Base-by-base conservation (phyloP, 140 eudicot species). In the Stevia rebaudiana region DNA sequence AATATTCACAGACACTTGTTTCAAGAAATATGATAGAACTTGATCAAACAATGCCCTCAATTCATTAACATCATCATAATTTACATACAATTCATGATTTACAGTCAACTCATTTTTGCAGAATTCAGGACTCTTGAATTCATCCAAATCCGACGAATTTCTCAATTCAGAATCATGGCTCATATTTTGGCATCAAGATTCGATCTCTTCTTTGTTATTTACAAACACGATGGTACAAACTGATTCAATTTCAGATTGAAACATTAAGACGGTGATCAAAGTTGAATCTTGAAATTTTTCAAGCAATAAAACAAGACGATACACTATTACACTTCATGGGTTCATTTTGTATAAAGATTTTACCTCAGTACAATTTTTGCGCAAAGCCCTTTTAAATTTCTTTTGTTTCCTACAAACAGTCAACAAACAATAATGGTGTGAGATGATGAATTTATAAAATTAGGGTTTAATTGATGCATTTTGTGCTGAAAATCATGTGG, bases 31-130 rank as follows among this genome's bases (percentile, higher is more conserved):
- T 8, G 84, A 65, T 57, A 90, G 70, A 22, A 81, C 80, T 67
- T 90, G 82, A 80, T 84, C 81, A 77, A 90, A 90, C 82, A 84
- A 75, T 28, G 78, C 52, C 76, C 82, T 70, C 47, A 87, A 61
- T 63, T 76, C 81, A 60, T 67, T 78, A 42, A 63, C 68, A 70
- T 64, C 76, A 28, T 68, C 80, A 51, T 62, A 74, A 6, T 74
- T 64, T 35, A 40, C 78, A 53, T 36, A 43, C 36, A 67, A 56
- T 70, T 78, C 77, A 53, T 42, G 77, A 73, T 81, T 59, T 39
- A 58, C 75, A 59, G 40, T 56, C 28, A 67, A 67, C 49, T 61
- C 78, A 50, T 36, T 70, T 39, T 25, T 36, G 68, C 58, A 59
- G 31, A n/a, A 39, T 65, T 59, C 67, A 70, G 61, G 22, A 69